Percentiles rank a stretch among this genome's conserved stretches.
Conservation (phyloP, 345 rosid species). For the Sapria himalayana region DNA sequence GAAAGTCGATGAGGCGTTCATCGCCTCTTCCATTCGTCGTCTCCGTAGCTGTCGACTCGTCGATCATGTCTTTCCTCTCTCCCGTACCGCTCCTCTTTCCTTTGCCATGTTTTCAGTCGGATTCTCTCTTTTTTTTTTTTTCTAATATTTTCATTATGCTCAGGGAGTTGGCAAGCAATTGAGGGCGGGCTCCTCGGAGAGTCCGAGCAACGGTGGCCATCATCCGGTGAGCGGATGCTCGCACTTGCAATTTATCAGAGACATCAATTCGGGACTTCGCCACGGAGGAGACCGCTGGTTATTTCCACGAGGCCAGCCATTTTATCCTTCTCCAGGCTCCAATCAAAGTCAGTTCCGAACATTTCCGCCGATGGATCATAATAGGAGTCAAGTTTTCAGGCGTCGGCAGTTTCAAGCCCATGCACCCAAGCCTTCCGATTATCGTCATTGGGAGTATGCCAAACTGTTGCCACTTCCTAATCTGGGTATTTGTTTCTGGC, state of each 20-base stretch:
- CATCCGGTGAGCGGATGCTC: conserved; percentile 22
- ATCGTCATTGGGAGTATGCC: conserved; percentile 59
- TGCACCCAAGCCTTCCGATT: conserved; percentile 34
- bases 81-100: conserved; percentile 16
- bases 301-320: conserved; percentile 6
- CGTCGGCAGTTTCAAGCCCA: conserved; percentile 21
- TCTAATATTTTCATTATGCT: background rate
- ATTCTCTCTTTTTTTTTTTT: background rate
- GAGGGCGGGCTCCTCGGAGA: conserved; percentile 36
- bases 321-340: conserved; percentile 13
- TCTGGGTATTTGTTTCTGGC: conserved; percentile 23
- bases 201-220: conserved; percentile 14
- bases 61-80: conserved; percentile 29
- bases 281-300: conserved; percentile 10
- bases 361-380: conserved; percentile 19
- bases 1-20: conserved; percentile 26
- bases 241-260: conserved; percentile 24
- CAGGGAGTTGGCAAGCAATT: conserved; percentile 14
- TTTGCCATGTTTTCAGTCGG: background rate
- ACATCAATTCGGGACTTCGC: conserved; percentile 21
- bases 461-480: conserved; percentile 27
- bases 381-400: conserved; percentile 18
- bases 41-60: conserved; percentile 8
- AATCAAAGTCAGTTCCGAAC: conserved; percentile 14
- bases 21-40: conserved; percentile 11